Percentiles rank a stretch among this genome's conserved stretches.
These are phyloP conservation scores for Chamaecrista fasciculata DNA, from an alignment of 306 rosid species.

Conservation along the genomic window DNA sequence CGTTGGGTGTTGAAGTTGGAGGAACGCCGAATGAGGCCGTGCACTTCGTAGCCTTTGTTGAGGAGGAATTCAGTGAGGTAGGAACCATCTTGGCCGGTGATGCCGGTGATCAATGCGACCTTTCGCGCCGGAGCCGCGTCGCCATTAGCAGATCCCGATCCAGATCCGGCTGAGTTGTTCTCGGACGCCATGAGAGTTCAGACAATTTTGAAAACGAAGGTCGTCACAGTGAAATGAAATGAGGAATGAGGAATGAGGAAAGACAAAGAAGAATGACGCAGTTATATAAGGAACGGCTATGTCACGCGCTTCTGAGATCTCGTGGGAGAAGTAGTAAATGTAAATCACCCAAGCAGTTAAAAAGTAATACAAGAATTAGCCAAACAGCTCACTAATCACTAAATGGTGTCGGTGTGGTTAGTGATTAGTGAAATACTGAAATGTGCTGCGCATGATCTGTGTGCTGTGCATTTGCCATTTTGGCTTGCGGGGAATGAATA, in stretches of 20 bases:
- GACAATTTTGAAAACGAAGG: neutral
- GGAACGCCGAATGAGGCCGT: constrained; percentile 92
- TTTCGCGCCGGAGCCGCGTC: constrained; percentile 34
- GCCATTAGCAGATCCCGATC: constrained; percentile 57
- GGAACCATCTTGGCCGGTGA: constrained; percentile 97
- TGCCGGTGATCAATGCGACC: constrained; percentile 88
- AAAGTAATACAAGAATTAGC: no score
- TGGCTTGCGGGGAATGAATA: no score
- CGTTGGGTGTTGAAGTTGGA: constrained; percentile 97
- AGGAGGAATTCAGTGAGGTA: constrained; percentile 93
- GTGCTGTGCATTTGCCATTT: no score
- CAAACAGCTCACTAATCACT: no score
- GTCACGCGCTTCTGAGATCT: constrained; percentile 10
- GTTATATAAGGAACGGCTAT: neutral
- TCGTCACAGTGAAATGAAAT: neutral
- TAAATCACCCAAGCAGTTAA: no score
- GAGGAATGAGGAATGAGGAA: no score
- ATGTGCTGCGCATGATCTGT: no score
- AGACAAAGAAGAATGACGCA: neutral
- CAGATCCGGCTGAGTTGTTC: constrained; percentile 43
- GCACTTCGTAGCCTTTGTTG: constrained; percentile 80
- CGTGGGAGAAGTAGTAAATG: no score
- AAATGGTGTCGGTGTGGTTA: no score
- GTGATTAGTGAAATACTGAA: no score
- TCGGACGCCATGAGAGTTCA: constrained; percentile 55